Evolutionary conservation across 2,329 filamentous ascomycete species (phyloP).

Genomic region (Stylonectria norvegica): DNA sequence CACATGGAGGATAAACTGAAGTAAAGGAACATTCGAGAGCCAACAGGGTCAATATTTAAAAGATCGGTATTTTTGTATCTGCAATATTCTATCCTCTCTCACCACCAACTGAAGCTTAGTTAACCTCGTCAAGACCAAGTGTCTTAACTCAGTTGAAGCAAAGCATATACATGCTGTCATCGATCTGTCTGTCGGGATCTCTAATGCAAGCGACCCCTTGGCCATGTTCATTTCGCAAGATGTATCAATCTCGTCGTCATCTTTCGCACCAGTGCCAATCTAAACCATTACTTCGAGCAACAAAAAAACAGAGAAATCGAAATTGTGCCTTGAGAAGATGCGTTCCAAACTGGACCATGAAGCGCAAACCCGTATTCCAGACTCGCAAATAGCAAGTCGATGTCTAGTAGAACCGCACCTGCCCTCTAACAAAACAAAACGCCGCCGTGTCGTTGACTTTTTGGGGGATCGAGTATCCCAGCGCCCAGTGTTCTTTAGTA

Average conservation of each 20-base stretch:
- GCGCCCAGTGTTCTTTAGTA: conserved; percentile 13
- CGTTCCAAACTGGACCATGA: conserved; percentile 20
- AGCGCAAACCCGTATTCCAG: conserved; percentile 22
- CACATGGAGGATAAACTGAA: no score
- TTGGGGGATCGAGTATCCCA: conserved; percentile 15
- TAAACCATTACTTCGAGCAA: conserved; percentile 28
- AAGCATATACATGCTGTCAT: conserved; percentile 1
- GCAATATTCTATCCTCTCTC: not conserved
- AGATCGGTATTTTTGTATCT: no score
- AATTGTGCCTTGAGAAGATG: conserved; percentile 13
- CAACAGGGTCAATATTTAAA: no score
- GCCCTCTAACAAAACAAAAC: conserved; percentile 30
- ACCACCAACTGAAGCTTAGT: not conserved
- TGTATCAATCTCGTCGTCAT: conserved; percentile 5
- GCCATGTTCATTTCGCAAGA: conserved; percentile 9
- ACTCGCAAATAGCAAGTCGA: conserved; percentile 22
- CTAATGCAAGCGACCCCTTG: not conserved
- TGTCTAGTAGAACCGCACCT: conserved; percentile 28
- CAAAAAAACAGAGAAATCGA: conserved; percentile 16
- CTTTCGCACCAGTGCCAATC: conserved; percentile 20
- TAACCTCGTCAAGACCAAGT: not conserved
- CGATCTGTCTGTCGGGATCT: not conserved
- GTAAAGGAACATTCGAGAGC: no score
- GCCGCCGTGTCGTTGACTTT: conserved; percentile 29
- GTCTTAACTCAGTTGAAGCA: not conserved